Base-by-base conservation (phyloP, 2,329 filamentous ascomycete species). In the Zymoseptoria crescenta region DNA sequence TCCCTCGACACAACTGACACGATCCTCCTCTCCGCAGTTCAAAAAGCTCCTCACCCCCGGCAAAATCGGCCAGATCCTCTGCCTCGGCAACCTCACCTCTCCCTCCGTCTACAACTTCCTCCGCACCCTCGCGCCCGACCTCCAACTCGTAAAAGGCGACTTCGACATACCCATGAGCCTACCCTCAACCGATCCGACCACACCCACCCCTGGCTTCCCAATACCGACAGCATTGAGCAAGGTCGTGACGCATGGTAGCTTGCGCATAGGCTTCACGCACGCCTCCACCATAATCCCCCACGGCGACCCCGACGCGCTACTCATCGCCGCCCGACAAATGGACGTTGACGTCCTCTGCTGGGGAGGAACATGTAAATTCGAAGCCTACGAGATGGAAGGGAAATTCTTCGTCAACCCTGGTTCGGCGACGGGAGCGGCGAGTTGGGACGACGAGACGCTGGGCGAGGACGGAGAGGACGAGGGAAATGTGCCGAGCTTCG, bases 401-500 rank as follows among this genome's bases (percentile, higher is more conserved):
- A 85, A 86, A 67, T 88, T 88, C 75, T 88, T 88, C 70, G 80
- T 88, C 56, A 88, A 87, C 66, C 85, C 85, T 0, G 85, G 85
- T 28, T 86, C 82, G 71, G 85, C 84, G 2, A 88, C 85, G 3
- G 85, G 85, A 0, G 85, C 85, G 1, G 81, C 85, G 74, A 84
- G 79, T 60, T 83, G 81, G 77, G 72, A 77, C 2, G 79, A 80
- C 50, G 71, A 73, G 57, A 67, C 64, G 29, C 20, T 69, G 16
- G 61, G 59, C 2, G 68, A 67, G 5, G 65, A 64, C 7, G 80
- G 77, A 30, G 82, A 81, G 56, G 77, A 75, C 10, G 77, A 77
- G 70, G 88, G 93, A 57, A 88, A 88, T 24, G 87, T 86, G 58
- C 93, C 93, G 27, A 96, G 91, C 73, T 96, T 97, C 75, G 96